These are phyloP conservation scores for Xylaria castorea DNA, from an alignment of 495 filamentous ascomycete genomes.

Conservation along the genomic window DNA sequence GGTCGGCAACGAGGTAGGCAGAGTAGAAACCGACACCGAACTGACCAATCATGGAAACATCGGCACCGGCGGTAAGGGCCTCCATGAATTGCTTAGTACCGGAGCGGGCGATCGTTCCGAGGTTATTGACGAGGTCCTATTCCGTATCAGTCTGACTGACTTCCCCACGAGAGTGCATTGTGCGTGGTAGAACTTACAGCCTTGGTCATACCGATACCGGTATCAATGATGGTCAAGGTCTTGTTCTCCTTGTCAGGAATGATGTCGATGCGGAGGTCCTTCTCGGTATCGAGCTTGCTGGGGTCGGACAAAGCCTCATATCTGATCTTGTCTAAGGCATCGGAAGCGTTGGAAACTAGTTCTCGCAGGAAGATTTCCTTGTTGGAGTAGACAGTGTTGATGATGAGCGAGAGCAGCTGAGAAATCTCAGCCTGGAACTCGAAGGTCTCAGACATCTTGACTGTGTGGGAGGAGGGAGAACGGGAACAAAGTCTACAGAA, in stretches of 20 bases:
- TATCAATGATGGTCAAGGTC: conserved; percentile 95
- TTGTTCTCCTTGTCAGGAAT: conserved; percentile 95
- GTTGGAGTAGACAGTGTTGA: conserved; percentile 99
- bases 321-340: conserved; percentile 99
- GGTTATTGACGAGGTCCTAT: conserved; percentile 98
- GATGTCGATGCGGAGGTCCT: conserved; percentile 98
- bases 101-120: conserved; percentile 97
- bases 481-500: conserved; percentile 12
- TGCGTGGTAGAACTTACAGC: conserved; percentile 69
- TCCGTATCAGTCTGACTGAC: conserved; percentile 34
- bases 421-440: conserved; percentile 99
- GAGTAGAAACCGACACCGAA: conserved; percentile 99
- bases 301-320: conserved; percentile 98
- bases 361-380: conserved; percentile 99
- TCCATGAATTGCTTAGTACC: conserved; percentile 99
- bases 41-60: conserved; percentile 99
- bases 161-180: neutral
- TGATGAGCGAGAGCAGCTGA: conserved; percentile 98
- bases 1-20: conserved; percentile 97
- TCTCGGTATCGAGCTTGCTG: conserved; percentile 92
- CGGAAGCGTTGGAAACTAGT: conserved; percentile 95
- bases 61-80: conserved; percentile 95
- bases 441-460: conserved; percentile 91
- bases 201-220: conserved; percentile 99
- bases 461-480: neutral